Evolutionary conservation across 352 stramenopile genomes (phyloP), one percentile per base, ranked within the genome.

Genomic region (Pythium vanterpoolii): DNA sequence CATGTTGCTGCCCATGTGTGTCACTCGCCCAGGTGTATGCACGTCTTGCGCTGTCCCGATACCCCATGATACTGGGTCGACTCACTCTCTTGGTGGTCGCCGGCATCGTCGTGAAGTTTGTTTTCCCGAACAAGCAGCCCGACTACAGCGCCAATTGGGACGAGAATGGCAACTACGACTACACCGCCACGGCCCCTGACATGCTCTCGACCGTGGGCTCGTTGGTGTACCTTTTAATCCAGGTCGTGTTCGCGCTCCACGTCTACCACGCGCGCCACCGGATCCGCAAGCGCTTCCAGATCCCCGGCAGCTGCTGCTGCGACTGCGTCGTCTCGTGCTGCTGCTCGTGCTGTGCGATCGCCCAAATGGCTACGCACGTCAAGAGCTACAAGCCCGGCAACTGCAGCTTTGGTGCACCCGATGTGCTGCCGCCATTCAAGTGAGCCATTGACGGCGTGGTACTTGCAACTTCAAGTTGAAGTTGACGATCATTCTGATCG

Each of bases 291-390:
- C 58, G 63, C 42, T 74, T 60, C 42, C 14, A 59, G 40, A 68
- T 74, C 44, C 57, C 62, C n/a, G 67, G 67, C 16, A 56, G 33
- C 26, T 5, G 23, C 19, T 68, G 34, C n/a, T 16, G 8, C 10
- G 65, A 76, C 47, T 19, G 14, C 11, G 39, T 48, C 21, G 10
- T 48, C 14, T 50, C 60, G 6, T 71, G 30, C 54, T 68, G 42
- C n/a, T 76, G 69, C 42, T 42, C 47, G 23, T 71, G 56, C 49
- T 76, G 69, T 27, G 45, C 58, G 24, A 66, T 73, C 38, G 69
- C 69, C 1, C 62, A 73, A 30, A 68, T 76, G n/a, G 61, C 69
- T 21, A 73, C 69, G 27, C 69, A 76, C 23, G 34, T 62, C 31
- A 61, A 69, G 45, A 67, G 60, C 52, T 76, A 73, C 45, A 68